phyloP scores from a whole-genome alignment of 192 early-diverging fungal genomes.

The Mortierella alpina region DNA sequence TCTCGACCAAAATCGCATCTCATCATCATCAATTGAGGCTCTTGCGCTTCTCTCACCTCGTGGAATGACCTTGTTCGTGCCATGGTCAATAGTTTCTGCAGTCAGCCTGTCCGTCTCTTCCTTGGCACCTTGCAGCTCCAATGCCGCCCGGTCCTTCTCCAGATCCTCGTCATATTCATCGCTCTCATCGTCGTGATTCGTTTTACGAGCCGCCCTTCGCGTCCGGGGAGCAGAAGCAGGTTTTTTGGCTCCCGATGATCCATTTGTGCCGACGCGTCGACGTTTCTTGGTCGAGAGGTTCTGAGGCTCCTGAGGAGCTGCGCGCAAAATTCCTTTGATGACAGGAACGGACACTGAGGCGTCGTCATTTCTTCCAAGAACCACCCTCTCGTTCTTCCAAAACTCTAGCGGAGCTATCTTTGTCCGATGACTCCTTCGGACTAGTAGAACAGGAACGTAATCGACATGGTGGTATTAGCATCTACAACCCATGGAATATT shows the following conservation, averaged over 20 bases:
- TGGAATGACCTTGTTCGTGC: neutral
- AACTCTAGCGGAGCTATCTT: conserved; percentile 34
- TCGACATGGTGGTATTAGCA: no score
- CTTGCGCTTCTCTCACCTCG: conserved; percentile 1
- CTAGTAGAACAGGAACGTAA: neutral
- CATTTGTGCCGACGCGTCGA: neutral
- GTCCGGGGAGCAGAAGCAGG: no score
- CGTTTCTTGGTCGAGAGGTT: conserved; percentile 1
- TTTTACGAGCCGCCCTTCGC: neutral
- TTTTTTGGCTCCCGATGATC: neutral
- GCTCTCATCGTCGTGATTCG: neutral
- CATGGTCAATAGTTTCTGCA: conserved; percentile 13
- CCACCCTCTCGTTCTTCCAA: conserved; percentile 41
- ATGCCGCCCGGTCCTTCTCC: neutral
- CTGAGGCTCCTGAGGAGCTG: neutral
- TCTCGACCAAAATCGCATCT: no score
- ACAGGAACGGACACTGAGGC: neutral
- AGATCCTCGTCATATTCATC: neutral
- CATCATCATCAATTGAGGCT: neutral
- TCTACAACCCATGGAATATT: no score
- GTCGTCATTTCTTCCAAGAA: conserved; percentile 2
- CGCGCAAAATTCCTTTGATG: conserved; percentile 34
- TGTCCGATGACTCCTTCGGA: conserved; percentile 28
- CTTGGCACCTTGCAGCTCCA: neutral
- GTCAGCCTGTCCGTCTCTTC: neutral